Base-by-base conservation (phyloP, 2,329 filamentous ascomycete genomes). In the Fusarium xylarioides region DNA sequence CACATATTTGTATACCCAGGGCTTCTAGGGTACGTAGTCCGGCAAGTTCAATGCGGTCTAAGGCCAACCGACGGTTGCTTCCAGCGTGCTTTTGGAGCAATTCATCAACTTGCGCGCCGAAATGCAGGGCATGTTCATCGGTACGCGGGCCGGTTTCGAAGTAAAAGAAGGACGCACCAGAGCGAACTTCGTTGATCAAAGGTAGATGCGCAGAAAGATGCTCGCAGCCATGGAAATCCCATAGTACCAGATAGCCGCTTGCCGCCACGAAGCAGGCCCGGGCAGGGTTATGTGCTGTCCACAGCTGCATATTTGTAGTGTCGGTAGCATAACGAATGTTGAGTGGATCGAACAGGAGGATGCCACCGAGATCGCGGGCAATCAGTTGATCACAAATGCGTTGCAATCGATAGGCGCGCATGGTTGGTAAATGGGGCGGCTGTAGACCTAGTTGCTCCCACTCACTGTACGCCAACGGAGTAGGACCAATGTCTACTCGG, bases 341-440 rank as follows among this genome's bases (percentile, higher is more conserved):
- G 2, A 49, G 46, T 4, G 28, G 46, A 14, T 49, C 46, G 21
- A 49, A 49, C 3, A 49, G 15, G 46, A 49, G 46, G 28, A 49
- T 49, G 21, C 21, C 46, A 4, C 46, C 28, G 0, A 49, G 28
- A 0, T 10, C 2, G 2, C 46, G 46, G 11, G 21, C 11, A 1
- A 14, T n/a, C 46, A 49, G 4, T 32, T 49, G 46, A 12, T 49
- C 28, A 1, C 28, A 7, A n/a, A 49, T 18, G 7, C 46, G 46
- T 32, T n/a, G 46, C 21, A 32, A 18, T 2, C 28, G 46, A 9
- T n/a, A 49, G 15, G 28, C 46, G 3, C 46, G 46, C 28, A 49
- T 49, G 5, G 21, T 32, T 1, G 46, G 28, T 10, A 49, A 28
- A 32, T 49, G 28, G 15, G 28, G 46, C 5, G 15, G 11, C 7